A percentile compares a stretch with the other conserved stretches of the same genome.
These are phyloP conservation scores for Rutstroemia sydowiana DNA, from an alignment of 2,329 filamentous ascomycete genomes.

Conservation along the genomic window DNA sequence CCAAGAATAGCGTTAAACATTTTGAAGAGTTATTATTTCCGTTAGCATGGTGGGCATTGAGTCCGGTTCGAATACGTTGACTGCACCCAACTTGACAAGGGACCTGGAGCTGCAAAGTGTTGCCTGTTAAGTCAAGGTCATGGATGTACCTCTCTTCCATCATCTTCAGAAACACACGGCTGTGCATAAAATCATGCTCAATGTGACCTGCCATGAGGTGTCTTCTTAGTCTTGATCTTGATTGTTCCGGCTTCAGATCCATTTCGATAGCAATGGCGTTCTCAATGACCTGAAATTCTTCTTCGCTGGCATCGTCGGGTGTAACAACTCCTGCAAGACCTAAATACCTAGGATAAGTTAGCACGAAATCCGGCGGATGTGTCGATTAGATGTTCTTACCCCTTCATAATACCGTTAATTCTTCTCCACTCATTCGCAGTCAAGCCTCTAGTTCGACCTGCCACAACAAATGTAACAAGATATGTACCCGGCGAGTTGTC, in stretches of 20 bases:
- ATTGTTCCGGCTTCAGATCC: background rate
- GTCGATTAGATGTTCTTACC: background rate
- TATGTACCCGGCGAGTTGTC: background rate
- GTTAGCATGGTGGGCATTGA: background rate
- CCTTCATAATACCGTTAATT: background rate
- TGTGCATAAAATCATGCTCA: background rate
- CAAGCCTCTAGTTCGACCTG: background rate
- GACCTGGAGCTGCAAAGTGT: background rate
- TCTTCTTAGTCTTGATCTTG: background rate
- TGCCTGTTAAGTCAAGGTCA: background rate
- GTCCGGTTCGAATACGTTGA: background rate
- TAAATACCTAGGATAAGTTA: no score
- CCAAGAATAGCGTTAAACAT: background rate
- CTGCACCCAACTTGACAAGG: background rate
- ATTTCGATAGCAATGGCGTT: background rate
- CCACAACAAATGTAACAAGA: background rate
- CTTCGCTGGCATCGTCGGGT: background rate
- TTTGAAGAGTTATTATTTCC: background rate
- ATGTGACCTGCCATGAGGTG: background rate
- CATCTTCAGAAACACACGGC: background rate
- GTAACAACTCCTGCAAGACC: no score
- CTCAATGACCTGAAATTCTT: background rate
- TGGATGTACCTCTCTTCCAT: background rate
- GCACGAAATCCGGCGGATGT: background rate
- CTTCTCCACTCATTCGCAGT: background rate